A percentile compares a stretch with the other conserved stretches of the same genome.
Conservation (phyloP, 129 eudicot genomes). For the Flaveria bidentis region DNA sequence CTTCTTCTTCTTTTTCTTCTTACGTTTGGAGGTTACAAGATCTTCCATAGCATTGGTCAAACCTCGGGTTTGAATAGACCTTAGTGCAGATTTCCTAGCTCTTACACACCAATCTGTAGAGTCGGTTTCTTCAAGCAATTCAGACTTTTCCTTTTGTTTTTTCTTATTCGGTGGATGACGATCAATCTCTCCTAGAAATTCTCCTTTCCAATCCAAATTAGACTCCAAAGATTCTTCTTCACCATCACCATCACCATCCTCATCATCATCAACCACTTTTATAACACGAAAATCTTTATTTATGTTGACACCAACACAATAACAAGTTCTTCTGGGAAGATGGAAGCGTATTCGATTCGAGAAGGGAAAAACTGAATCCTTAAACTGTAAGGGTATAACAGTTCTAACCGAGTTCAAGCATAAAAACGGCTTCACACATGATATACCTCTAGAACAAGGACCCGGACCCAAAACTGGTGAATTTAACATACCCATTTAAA, state of each 20-base stretch:
- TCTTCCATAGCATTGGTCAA: conserved; percentile 54
- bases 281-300: conserved; percentile 41
- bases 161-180: conserved; percentile 46
- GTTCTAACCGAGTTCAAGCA: conserved; percentile 20
- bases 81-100: conserved; percentile 83
- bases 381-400: conserved; percentile 10
- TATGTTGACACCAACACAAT: conserved; percentile 19
- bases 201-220: conserved; percentile 64
- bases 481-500: neutral
- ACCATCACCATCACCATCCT: neutral
- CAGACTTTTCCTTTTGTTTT: conserved; percentile 48
- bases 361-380: conserved; percentile 15
- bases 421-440: conserved; percentile 24
- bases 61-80: conserved; percentile 83
- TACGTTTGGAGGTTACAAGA: conserved; percentile 40
- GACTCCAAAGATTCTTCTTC: conserved; percentile 24
- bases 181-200: conserved; percentile 66
- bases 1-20: conserved; percentile 52
- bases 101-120: conserved; percentile 87
- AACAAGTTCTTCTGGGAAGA: conserved; percentile 17
- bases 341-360: conserved; percentile 6
- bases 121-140: conserved; percentile 53
- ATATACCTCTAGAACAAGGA: conserved; percentile 19
- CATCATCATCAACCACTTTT: conserved; percentile 49
- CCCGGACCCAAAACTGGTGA: neutral